These are phyloP conservation scores for Cladochytrium replicatum DNA, from an alignment of 192 early-diverging fungal species.

Conservation along the genomic window DNA sequence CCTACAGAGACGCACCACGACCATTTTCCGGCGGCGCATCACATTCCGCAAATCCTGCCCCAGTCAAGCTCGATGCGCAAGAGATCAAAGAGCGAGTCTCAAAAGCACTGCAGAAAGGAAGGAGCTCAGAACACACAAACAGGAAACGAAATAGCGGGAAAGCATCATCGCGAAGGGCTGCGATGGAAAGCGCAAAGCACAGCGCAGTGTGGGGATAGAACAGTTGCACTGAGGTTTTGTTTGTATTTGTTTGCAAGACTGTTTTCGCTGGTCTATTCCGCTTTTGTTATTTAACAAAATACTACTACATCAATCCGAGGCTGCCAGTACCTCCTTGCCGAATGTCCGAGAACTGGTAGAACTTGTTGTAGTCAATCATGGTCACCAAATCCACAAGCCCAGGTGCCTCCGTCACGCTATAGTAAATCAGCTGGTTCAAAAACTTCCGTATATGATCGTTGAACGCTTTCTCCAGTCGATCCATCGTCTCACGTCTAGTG, in stretches of 20 bases:
- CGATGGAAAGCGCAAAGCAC: constrained; percentile 10
- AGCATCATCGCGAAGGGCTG: constrained; percentile 6
- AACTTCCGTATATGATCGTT: constrained; percentile 55
- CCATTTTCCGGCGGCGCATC: constrained; percentile 8
- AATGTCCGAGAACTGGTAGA: too few species aligned
- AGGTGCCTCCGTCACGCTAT: constrained; percentile 56
- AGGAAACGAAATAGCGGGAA: constrained; percentile 16
- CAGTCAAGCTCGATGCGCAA: constrained; percentile 6
- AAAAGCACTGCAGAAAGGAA: constrained; percentile 15
- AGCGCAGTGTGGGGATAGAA: constrained; percentile 1
- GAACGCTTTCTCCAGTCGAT: constrained; percentile 53
- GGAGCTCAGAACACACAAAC: constrained; percentile 7
- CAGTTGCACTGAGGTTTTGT: too few species aligned
- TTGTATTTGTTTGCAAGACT: too few species aligned
- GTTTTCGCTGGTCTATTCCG: too few species aligned
- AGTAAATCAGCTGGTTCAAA: constrained; percentile 70
- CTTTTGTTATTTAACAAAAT: too few species aligned
- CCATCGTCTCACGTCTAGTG: constrained; percentile 27
- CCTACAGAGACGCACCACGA: not conserved
- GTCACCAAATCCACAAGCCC: constrained; percentile 55
- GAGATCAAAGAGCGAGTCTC: constrained; percentile 25
- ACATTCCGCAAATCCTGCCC: constrained; percentile 1
- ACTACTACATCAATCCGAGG: too few species aligned
- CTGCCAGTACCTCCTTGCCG: too few species aligned
- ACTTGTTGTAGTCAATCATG: constrained; percentile 65